A percentile compares a stretch with the other conserved stretches of the same genome.
phyloP scores from a whole-genome alignment of 1,139 yeast genomes.

The Hemisphaericaspora xylofermentans region DNA sequence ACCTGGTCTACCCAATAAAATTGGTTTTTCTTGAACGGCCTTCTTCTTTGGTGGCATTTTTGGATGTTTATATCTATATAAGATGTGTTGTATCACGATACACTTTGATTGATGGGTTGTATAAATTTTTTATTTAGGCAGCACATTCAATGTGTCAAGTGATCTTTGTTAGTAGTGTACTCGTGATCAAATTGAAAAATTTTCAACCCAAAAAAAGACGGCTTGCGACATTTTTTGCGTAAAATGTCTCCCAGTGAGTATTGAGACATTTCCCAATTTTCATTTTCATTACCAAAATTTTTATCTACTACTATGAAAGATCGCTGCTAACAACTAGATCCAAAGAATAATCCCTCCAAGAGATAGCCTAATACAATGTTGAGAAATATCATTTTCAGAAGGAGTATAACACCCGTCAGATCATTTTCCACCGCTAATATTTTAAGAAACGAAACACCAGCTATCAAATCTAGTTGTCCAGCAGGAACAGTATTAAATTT shows the following conservation, averaged over 20 bases:
- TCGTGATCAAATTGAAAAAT: conserved; percentile 4
- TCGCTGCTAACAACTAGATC: too few relatives aligned
- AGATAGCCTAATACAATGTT: conserved; percentile 1
- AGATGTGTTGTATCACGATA: conserved; percentile 1
- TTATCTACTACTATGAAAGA: neutral
- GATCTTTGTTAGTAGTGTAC: neutral
- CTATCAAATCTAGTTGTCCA: conserved; percentile 46
- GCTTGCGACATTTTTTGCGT: neutral
- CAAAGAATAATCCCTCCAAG: too few relatives aligned
- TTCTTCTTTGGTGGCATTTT: conserved; percentile 93
- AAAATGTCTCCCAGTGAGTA: neutral
- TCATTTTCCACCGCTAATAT: conserved; percentile 1
- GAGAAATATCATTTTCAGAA: conserved; percentile 5
- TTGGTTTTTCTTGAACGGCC: conserved; percentile 78
- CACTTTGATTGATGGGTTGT: neutral
- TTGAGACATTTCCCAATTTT: neutral
- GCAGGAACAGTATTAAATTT: conserved; percentile 84
- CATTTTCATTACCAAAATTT: neutral
- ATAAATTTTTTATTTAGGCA: conserved; percentile 10
- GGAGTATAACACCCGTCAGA: conserved; percentile 6
- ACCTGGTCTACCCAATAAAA: conserved; percentile 97
- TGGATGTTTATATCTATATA: neutral
- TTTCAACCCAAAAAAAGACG: conserved; percentile 1
- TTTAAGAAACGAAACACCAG: conserved; percentile 3
- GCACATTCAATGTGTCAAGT: neutral